Evolutionary conservation across 495 filamentous ascomycete genomes (phyloP), one percentile per base, ranked within the genome.

Genomic region (Immersiella caudata): DNA sequence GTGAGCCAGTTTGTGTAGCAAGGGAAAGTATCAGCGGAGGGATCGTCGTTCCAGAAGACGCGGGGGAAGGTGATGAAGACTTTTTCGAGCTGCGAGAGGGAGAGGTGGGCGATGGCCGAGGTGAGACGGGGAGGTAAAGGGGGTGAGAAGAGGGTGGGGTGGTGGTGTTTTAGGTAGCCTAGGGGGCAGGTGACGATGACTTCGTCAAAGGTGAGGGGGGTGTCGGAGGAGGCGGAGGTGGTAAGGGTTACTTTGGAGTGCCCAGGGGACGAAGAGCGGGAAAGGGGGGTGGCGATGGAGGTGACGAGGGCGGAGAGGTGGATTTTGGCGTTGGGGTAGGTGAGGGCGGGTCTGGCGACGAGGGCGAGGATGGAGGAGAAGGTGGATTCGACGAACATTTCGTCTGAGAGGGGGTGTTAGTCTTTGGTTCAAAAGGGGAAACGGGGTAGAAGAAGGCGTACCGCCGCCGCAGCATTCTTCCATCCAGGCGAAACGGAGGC

Each of bases 391-490:
- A 92, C 85, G 71, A 93, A 91, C 25, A 86, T 91, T 91, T 72
- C 86, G 88, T 90, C 66, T 66, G 35, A 12, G 40, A 46, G 40
- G 9, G n/a, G 4, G 18, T 26, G 16, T 36, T 21, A 54, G 49
- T 46, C 11, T 58, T 26, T 71, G 63, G 29, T 70, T 59, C 25
- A 22, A 22, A 21, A 22, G 27, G 20, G 16, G 18, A 27, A 22
- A 22, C 21, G 25, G 27, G 20, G 16, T 33, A 27, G 55, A 60
- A 55, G 16, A n/a, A n/a, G n/a, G 79, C 85, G 68, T 73, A 87
- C 88, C 84, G 54, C 89, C 90, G 74, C 90, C 89, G 64, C 91
- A 85, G 58, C 88, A 89, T 72, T 92, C 89, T 71, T 93, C 91
- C 18, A 94, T 74, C 78, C 85, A 90, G 71, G 92, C 90, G 71